A percentile compares a stretch with the other conserved stretches of the same genome.
These are phyloP conservation scores for Exobasidium rhododendri DNA, from an alignment of 1,284 basidiomycete genomes.

Conservation along the genomic window DNA sequence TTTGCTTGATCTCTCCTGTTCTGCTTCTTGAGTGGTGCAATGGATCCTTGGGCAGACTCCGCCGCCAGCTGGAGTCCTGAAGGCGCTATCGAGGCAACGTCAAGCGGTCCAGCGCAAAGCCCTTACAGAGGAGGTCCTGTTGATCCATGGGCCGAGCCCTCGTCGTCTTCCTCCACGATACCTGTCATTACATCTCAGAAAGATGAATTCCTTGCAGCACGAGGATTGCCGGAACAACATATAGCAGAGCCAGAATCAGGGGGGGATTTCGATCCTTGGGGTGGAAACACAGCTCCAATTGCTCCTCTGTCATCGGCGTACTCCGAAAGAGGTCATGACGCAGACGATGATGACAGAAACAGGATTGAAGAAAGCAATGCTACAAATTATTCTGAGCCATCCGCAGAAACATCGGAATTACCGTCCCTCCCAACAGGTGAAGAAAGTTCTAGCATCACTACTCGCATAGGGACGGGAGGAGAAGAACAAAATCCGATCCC, in stretches of 20 bases:
- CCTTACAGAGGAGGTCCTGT: conserved; percentile 1
- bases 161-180: neutral
- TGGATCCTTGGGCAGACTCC: conserved; percentile 1
- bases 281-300: neutral
- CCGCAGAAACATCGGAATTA: neutral
- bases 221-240: neutral
- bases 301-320: neutral
- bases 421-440: neutral
- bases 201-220: neutral
- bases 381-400: neutral
- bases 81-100: neutral
- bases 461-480: neutral
- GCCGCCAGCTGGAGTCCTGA: neutral
- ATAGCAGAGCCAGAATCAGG: too few relatives aligned
- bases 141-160: conserved; percentile 3
- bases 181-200: neutral
- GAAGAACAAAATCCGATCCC: neutral
- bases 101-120: neutral
- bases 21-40: neutral
- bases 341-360: neutral
- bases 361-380: neutral
- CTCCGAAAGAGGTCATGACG: neutral
- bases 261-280: conserved; percentile 7
- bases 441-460: neutral
- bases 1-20: too few relatives aligned